Base-by-base conservation (phyloP, 106 monocot genomes). In the Ottelia alismoides region DNA sequence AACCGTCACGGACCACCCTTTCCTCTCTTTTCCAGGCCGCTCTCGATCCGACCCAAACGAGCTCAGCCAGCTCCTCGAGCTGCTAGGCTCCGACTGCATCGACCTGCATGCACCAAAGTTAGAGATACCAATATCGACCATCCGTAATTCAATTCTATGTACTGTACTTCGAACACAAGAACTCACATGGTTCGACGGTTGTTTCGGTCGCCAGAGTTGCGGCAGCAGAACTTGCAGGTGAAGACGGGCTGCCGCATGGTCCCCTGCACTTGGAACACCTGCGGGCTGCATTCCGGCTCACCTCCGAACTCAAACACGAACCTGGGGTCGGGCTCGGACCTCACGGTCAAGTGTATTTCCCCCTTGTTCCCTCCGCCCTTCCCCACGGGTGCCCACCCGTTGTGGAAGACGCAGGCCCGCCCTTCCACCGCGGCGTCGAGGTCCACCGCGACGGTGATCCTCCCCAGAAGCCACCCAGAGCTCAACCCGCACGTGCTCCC, bases 291-390 rank as follows among this genome's bases (percentile, higher is more conserved):
- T 74, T 84, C 84, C 22, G 88, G 88, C 65, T 94, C 81, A 16
- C 78, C 84, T 28, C 70, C 88, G 59, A 94, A 94, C 74, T 94
- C 94, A 46, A 94, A 88, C 22, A 94, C 94, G 60, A 94, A 94
- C 22, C 94, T 45, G 0, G 68, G 68, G 27, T 68, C 68, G 22
- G 68, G 60, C 31, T 68, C 68, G 2, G 68, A 32, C 3, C 50
- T 7, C 16, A 60, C 68, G 17, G 60, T 53, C 17, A 68, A 29
- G 26, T 68, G 68, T 45, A 68, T 45, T 28, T 68, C 58, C 2
- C 32, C 27, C 27, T 35, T 43, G 0, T 30, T 7, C 67, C 58
- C 58, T 2, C 22, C 52, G 10, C 52, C 52, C 52, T 60, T 68
- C 25, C 68, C 68, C 49, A 68, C 58, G 25, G 58, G 25, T 18